phyloP scores from a whole-genome alignment of 169 alveolate genomes.

The Plasmodium inui region DNA sequence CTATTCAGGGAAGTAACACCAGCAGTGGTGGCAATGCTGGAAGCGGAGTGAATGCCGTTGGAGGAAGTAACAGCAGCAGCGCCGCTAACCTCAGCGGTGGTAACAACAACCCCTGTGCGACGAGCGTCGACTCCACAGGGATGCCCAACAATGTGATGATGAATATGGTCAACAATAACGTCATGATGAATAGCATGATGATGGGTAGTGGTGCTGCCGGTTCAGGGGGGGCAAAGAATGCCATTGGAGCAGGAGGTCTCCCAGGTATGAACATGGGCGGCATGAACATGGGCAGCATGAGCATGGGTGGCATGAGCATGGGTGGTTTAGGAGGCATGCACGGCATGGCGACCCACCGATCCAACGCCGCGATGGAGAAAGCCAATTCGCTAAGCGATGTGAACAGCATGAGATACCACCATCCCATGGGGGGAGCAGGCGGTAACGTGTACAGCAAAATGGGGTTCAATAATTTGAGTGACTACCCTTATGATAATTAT shows the following conservation, averaged over 20 bases:
- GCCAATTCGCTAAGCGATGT: background rate
- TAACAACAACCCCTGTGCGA: background rate
- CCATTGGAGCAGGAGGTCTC: background rate
- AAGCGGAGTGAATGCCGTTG: background rate
- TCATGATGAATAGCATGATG: background rate
- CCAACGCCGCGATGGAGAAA: slow-evolving; percentile 15
- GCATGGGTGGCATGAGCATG: background rate
- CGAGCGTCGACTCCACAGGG: background rate
- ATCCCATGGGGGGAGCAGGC: slow-evolving; percentile 2
- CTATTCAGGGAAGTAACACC: slow-evolving; percentile 8
- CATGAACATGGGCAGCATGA: background rate
- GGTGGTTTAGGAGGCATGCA: slow-evolving; percentile 1
- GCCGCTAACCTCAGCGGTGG: background rate
- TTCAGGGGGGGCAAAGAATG: background rate
- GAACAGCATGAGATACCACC: slow-evolving; percentile 33
- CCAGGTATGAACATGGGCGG: background rate
- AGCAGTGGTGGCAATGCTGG: background rate
- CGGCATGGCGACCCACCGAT: slow-evolving; percentile 6
- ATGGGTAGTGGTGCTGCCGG: slow-evolving; percentile 2
- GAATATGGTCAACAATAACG: slow-evolving; percentile 28
- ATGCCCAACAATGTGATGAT: slow-evolving; percentile 14
- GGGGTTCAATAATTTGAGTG: slow-evolving; percentile 18
- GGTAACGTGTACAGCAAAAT: slow-evolving; percentile 30
- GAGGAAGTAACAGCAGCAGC: background rate
- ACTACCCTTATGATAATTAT: slow-evolving; percentile 24